Percentiles rank a stretch among this genome's conserved stretches.
These are phyloP conservation scores for Cyberlindnera euphorbiae DNA, from an alignment of 805 yeast species.

Conservation along the genomic window DNA sequence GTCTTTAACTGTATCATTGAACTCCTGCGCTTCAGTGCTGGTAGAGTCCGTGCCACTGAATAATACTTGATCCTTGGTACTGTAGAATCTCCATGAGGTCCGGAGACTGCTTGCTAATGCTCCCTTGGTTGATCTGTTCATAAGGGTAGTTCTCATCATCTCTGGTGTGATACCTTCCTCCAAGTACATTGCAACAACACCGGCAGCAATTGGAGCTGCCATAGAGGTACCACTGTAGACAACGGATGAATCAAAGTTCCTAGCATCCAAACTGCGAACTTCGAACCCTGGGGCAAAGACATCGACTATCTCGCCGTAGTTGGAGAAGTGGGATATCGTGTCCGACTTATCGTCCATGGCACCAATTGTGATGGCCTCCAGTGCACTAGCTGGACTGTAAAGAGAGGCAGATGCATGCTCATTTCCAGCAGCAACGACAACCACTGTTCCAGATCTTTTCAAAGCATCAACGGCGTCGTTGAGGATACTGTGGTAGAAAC, in stretches of 20 bases:
- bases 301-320: slow-evolving; percentile 86
- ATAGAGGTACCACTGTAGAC: slow-evolving; percentile 70
- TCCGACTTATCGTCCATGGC: slow-evolving; percentile 76
- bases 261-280: slow-evolving; percentile 49
- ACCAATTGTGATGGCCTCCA: slow-evolving; percentile 71
- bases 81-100: slow-evolving; percentile 11
- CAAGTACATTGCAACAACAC: slow-evolving; percentile 52
- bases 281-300: slow-evolving; percentile 76
- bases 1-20: slow-evolving; percentile 2
- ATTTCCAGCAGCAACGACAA: slow-evolving; percentile 88
- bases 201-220: slow-evolving; percentile 73
- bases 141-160: slow-evolving; percentile 37
- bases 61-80: slow-evolving; percentile 12
- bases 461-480: slow-evolving; percentile 79
- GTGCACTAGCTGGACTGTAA: slow-evolving; percentile 80
- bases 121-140: slow-evolving; percentile 39
- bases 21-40: slow-evolving; percentile 1
- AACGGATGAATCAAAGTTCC: slow-evolving; percentile 18
- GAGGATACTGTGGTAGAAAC: slow-evolving; percentile 55
- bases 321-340: slow-evolving; percentile 68
- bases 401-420: slow-evolving; percentile 67
- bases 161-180: slow-evolving; percentile 43
- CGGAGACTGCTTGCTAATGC: slow-evolving; percentile 8
- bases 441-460: slow-evolving; percentile 56
- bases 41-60: slow-evolving; percentile 10